These are phyloP conservation scores for Yamadazyma spencermartinsiae DNA, from an alignment of 1,139 yeast species.

Conservation along the genomic window DNA sequence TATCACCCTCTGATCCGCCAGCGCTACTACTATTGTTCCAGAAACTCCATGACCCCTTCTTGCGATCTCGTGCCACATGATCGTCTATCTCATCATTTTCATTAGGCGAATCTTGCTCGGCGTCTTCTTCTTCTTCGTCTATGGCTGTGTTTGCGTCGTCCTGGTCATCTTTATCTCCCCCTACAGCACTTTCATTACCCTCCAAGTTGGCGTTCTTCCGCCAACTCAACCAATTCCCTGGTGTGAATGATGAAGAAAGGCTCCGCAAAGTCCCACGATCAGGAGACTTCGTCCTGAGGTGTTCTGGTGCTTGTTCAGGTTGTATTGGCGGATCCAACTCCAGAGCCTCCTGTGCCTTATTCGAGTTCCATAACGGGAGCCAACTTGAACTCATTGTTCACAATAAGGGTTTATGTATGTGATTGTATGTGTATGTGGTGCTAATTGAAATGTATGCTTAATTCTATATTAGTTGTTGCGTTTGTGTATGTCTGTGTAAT, in stretches of 20 bases:
- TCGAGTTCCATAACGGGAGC: constrained; percentile 12
- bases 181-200: constrained; percentile 10
- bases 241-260: constrained; percentile 12
- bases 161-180: constrained; percentile 2
- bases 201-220: constrained; percentile 8
- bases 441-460: too few relatives aligned
- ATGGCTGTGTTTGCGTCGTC: constrained; percentile 2
- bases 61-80: constrained; percentile 27
- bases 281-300: background rate
- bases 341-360: background rate
- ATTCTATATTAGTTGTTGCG: background rate
- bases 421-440: too few relatives aligned
- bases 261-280: constrained; percentile 7
- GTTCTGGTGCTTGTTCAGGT: background rate
- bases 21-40: constrained; percentile 28
- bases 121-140: constrained; percentile 9
- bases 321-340: background rate
- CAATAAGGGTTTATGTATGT: too few relatives aligned
- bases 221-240: constrained; percentile 17
- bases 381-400: constrained; percentile 14
- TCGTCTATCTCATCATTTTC: constrained; percentile 39
- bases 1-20: constrained; percentile 3
- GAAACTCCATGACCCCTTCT: constrained; percentile 25
- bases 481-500: too few relatives aligned
- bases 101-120: constrained; percentile 24